Evolutionary conservation across 1,284 basidiomycete species (phyloP).

Genomic region (Malassezia sp.): DNA sequence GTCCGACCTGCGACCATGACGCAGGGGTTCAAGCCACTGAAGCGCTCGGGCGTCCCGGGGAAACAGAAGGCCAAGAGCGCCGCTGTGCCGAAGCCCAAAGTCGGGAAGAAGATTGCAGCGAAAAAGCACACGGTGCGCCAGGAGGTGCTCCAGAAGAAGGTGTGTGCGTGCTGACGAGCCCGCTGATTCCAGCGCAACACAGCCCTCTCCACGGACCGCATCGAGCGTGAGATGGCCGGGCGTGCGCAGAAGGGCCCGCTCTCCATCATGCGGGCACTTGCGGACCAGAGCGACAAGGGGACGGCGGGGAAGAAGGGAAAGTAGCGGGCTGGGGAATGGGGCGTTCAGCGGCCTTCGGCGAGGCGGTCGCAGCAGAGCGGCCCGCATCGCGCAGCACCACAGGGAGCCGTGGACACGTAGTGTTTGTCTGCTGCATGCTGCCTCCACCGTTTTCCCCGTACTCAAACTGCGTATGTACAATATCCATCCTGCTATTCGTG

Average conservation of each 20-base stretch:
- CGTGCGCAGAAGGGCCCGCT: slow-evolving; percentile 14
- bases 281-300: slow-evolving; percentile 5
- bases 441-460: background rate
- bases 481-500: background rate
- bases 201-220: slow-evolving; percentile 6
- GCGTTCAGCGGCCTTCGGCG: too few relatives aligned
- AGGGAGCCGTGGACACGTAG: too few relatives aligned
- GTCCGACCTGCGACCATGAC: slow-evolving; percentile 8
- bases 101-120: slow-evolving; percentile 9
- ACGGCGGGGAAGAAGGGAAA: slow-evolving; percentile 1
- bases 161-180: too few relatives aligned
- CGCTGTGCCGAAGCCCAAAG: slow-evolving; percentile 1
- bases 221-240: slow-evolving; percentile 16
- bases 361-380: too few relatives aligned
- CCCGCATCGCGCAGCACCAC: too few relatives aligned
- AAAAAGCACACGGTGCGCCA: slow-evolving; percentile 10
- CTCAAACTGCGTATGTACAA: too few relatives aligned
- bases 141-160: slow-evolving; percentile 12
- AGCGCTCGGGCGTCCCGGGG: background rate
- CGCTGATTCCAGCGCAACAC: slow-evolving; percentile 10
- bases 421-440: background rate
- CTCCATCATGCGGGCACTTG: slow-evolving; percentile 13
- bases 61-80: slow-evolving; percentile 6
- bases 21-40: slow-evolving; percentile 18
- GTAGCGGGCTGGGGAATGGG: too few relatives aligned